phyloP scores from a whole-genome alignment of 345 rosid species.

The Salix purpurea region DNA sequence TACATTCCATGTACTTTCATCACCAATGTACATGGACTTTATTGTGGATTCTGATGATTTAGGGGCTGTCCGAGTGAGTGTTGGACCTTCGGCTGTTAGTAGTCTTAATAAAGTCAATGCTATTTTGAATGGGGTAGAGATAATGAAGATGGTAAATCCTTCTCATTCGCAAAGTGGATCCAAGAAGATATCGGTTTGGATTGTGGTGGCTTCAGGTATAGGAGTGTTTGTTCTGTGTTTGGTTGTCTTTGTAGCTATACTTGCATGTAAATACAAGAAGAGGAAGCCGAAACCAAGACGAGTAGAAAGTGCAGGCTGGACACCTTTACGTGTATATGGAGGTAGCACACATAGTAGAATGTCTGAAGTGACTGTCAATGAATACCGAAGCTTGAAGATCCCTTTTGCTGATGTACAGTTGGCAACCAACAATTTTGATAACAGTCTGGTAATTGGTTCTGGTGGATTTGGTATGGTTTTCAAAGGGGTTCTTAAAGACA shows the following conservation, averaged over 20 bases:
- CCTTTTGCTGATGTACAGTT: conserved; percentile 65
- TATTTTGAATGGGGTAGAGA: conserved; percentile 81
- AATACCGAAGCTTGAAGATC: conserved; percentile 57
- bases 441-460: conserved; percentile 59
- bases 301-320: conserved; percentile 73
- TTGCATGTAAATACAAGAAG: conserved; percentile 40
- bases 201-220: conserved; percentile 49
- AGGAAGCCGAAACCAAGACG: conserved; percentile 39
- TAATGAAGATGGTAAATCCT: conserved; percentile 61
- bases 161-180: conserved; percentile 17
- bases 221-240: conserved; percentile 51
- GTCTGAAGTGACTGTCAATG: conserved; percentile 62
- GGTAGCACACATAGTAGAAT: conserved; percentile 68
- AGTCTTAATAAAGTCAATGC: conserved; percentile 52
- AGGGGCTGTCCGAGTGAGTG: conserved; percentile 54
- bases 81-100: conserved; percentile 88
- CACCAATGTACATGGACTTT: conserved; percentile 73
- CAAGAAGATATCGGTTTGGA: conserved; percentile 47
- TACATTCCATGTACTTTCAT: conserved; percentile 53
- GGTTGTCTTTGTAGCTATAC: conserved; percentile 25
- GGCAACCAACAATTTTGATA: conserved; percentile 80
- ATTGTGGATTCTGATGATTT: conserved; percentile 54
- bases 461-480: conserved; percentile 97
- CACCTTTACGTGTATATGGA: conserved; percentile 66
- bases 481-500: conserved; percentile 73